Conservation (phyloP, 306 rosid genomes). For the Glycine soja region DNA sequence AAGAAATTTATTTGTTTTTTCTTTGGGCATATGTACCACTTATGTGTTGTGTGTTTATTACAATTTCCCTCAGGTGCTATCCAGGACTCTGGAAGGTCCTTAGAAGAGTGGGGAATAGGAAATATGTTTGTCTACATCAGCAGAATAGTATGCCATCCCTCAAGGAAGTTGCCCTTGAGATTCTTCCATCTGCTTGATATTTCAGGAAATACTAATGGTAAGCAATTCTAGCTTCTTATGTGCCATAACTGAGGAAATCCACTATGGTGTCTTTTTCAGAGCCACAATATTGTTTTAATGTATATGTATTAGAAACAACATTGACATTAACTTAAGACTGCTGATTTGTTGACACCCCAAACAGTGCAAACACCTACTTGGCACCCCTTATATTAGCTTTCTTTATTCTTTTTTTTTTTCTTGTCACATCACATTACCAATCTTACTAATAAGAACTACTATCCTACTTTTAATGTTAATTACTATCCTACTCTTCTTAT, state of each 20-base stretch:
- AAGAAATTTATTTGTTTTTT: not conserved
- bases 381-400: not conserved
- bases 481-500: not conserved
- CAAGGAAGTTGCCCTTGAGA: conserved; percentile 89
- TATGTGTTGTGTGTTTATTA: not conserved
- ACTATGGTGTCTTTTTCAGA: not conserved
- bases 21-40: conserved; percentile 6
- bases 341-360: not conserved
- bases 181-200: conserved; percentile 79
- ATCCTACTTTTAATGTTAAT: too few species aligned
- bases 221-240: conserved; percentile 30
- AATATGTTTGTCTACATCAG: conserved; percentile 69
- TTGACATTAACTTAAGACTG: not conserved
- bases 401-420: not conserved
- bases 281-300: not conserved
- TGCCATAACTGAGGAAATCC: not conserved
- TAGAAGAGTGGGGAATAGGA: conserved; percentile 59
- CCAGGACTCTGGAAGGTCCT: conserved; percentile 95
- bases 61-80: conserved; percentile 64
- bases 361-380: not conserved
- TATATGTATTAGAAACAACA: not conserved
- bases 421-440: not conserved
- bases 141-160: conserved; percentile 89
- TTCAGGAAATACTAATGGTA: conserved; percentile 34
- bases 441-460: too few species aligned